Base-by-base conservation (phyloP, 306 rosid species). In the Benincasa hispida region DNA sequence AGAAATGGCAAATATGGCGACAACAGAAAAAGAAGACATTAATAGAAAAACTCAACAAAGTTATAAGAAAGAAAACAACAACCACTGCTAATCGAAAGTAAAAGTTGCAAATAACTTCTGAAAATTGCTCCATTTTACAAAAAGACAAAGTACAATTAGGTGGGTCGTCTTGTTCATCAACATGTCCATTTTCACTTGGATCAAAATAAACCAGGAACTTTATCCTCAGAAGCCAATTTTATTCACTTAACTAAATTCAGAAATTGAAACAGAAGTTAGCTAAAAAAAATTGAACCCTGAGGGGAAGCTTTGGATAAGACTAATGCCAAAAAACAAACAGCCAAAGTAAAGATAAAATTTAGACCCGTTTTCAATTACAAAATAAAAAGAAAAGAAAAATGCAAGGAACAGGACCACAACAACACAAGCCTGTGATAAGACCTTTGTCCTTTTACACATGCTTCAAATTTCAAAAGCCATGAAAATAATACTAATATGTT, bases 331-430 rank as follows among this genome's bases (percentile, higher is more conserved):
- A 74, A 53, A 28, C 22, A 30, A 74, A 30, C 17, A 53, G 62
- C 30, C 62, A 73, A 27, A 19, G 22, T 2, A 73, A 73, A 21
- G 35, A 51, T 14, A 53, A 73, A 13, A 73, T 7, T n/a, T 9
- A 48, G 60, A 50, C 59, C 59, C 18, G 30, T 74, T 57, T 41
- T n/a, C 21, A 35, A n/a, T 53, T 10, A 35, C 57, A 75, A 54
- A 22, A 22, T 56, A 21, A 15, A 56, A 10, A 21, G 60, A 21
- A n/a, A 19, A 2, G 9, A 60, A 21, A 50, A 74, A 73, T 24
- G 58, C 17, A 67, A 65, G 79, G 81, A 92, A 84, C 84, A 84
- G 94, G 94, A 75, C 55, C 55, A 75, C 70, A 61, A 61, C 41
- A 62, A 65, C 18, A 65, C 68, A 42, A 78, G 77, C 78, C 84